These are phyloP conservation scores for Trametes cubensis DNA, from an alignment of 768 basidiomycete genomes.

Conservation along the genomic window DNA sequence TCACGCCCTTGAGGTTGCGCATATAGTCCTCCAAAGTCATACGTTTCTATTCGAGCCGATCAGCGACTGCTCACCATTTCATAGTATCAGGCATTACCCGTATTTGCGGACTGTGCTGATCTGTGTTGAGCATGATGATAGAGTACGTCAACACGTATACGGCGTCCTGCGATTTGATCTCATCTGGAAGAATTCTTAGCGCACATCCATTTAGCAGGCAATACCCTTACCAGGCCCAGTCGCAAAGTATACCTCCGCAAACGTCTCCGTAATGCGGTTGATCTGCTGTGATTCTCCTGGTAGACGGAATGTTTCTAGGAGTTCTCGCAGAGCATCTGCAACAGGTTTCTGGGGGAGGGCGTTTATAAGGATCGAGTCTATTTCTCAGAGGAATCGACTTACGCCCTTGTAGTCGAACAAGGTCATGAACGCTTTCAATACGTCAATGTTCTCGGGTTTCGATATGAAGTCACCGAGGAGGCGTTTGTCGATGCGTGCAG, in stretches of 20 bases:
- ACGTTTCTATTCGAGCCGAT: constrained; percentile 63
- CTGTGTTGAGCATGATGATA: constrained; percentile 98
- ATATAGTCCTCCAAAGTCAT: constrained; percentile 97
- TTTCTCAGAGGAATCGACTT: constrained; percentile 33
- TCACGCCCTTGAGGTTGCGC: constrained; percentile 90
- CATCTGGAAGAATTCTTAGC: constrained; percentile 50
- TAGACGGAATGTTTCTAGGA: constrained; percentile 90
- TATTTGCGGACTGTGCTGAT: constrained; percentile 93
- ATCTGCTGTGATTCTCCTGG: constrained; percentile 98
- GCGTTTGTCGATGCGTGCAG: constrained; percentile 87
- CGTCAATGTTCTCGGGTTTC: constrained; percentile 80
- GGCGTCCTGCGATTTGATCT: constrained; percentile 89
- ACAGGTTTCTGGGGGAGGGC: constrained; percentile 78
- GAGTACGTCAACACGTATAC: constrained; percentile 94
- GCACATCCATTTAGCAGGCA: neutral
- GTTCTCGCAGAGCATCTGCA: constrained; percentile 93
- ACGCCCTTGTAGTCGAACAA: constrained; percentile 91
- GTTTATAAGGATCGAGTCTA: neutral
- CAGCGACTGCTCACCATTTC: neutral
- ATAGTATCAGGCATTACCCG: constrained; percentile 52
- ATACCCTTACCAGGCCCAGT: constrained; percentile 66
- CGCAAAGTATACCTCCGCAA: constrained; percentile 89
- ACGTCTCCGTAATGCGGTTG: constrained; percentile 89
- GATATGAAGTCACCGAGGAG: constrained; percentile 93
- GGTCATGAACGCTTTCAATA: constrained; percentile 84